These are phyloP conservation scores for Magnusiomyces suaveolens DNA, from an alignment of 1,139 yeast genomes.

Conservation along the genomic window DNA sequence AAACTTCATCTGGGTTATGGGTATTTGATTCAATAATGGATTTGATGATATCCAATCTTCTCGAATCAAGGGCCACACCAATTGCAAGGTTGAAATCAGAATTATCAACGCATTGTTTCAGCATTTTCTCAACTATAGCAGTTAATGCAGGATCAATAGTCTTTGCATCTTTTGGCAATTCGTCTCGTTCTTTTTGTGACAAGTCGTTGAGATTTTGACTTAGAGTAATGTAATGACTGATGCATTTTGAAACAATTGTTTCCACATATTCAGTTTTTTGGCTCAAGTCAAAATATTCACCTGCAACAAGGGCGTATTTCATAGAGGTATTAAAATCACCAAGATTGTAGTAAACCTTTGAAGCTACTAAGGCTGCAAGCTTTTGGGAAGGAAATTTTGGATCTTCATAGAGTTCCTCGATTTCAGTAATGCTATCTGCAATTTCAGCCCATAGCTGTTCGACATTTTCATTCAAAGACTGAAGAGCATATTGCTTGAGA, in stretches of 20 bases:
- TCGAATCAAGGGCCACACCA: conserved; percentile 85
- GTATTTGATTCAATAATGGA: conserved; percentile 45
- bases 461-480: conserved; percentile 69
- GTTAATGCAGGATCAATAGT: conserved; percentile 54
- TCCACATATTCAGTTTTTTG: conserved; percentile 72
- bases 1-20: conserved; percentile 30
- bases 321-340: conserved; percentile 93
- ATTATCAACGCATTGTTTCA: conserved; percentile 60
- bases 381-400: conserved; percentile 61
- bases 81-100: conserved; percentile 74
- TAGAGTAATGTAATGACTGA: conserved; percentile 64
- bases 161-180: not conserved
- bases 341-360: conserved; percentile 88
- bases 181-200: conserved; percentile 19
- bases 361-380: conserved; percentile 84
- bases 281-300: conserved; percentile 66
- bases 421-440: conserved; percentile 75
- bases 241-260: conserved; percentile 88
- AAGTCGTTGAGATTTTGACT: conserved; percentile 49
- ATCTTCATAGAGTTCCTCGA: conserved; percentile 89
- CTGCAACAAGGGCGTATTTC: conserved; percentile 78
- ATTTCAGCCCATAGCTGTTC: conserved; percentile 97
- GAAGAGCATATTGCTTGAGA: conserved; percentile 76
- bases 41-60: conserved; percentile 73
- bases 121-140: conserved; percentile 75